Percentiles rank a stretch among this genome's conserved stretches.
Evolutionary conservation across 257 asterid species (phyloP).

Genomic region (Coffea eugenioides): DNA sequence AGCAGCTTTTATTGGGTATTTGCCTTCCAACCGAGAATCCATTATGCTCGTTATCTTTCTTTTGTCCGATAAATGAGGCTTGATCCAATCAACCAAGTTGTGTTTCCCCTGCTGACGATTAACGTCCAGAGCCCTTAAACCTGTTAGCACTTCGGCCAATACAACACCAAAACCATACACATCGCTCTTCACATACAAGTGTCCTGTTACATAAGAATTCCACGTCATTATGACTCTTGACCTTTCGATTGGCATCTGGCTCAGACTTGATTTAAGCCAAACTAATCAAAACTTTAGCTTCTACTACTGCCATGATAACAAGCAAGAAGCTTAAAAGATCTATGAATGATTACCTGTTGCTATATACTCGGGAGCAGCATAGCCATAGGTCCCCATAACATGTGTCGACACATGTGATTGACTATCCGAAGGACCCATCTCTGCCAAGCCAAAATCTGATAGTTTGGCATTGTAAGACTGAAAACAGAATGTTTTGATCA

Average conservation of each 20-base stretch:
- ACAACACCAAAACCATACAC: slow-evolving; percentile 77
- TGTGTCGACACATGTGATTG: slow-evolving; percentile 62
- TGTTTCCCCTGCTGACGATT: slow-evolving; percentile 51
- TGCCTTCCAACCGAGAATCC: slow-evolving; percentile 60
- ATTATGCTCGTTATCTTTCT: slow-evolving; percentile 55
- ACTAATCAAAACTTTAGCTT: too few species aligned
- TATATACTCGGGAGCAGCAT: slow-evolving; percentile 74
- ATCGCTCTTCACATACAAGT: slow-evolving; percentile 61
- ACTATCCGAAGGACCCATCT: slow-evolving; percentile 62
- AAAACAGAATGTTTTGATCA: not conserved
- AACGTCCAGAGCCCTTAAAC: slow-evolving; percentile 51
- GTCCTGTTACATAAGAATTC: slow-evolving; percentile 36
- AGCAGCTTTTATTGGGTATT: slow-evolving; percentile 56
- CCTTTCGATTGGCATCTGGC: not conserved
- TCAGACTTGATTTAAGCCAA: not conserved
- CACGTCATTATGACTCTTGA: slow-evolving; percentile 1
- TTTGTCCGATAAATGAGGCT: slow-evolving; percentile 50
- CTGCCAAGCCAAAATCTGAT: slow-evolving; percentile 69
- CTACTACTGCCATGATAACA: too few species aligned
- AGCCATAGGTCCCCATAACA: slow-evolving; percentile 68
- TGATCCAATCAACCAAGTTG: slow-evolving; percentile 60
- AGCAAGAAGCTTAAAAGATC: not conserved
- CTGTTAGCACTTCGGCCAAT: slow-evolving; percentile 64
- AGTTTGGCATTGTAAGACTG: slow-evolving; percentile 67
- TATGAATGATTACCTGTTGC: slow-evolving; percentile 45